Base-by-base conservation (phyloP, 2,329 filamentous ascomycete genomes). In the Pseudogymnoascus sp. region DNA sequence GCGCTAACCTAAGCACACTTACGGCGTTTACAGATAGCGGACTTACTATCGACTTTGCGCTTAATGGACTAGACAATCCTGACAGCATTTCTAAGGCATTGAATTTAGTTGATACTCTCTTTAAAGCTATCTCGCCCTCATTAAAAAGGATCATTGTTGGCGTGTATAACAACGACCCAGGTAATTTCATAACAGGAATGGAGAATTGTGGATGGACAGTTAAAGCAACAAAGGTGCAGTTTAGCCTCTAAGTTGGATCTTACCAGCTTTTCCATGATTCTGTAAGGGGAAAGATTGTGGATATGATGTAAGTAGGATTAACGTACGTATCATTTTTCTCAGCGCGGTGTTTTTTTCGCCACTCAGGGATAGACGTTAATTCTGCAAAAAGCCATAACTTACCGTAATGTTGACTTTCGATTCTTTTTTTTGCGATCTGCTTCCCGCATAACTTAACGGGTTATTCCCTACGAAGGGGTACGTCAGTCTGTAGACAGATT, bases 161-260 rank as follows among this genome's bases (percentile, higher is more conserved):
- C 40, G 60, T 69, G 33, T 67, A 65, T 59, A 61, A 65, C 35
- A 61, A 64, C 15, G 61, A 58, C 15, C 64, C 64, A 52, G 63
- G 61, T 62, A 58, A 61, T 63, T 61, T 58, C 61, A 65, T 69
- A 35, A 40, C 58, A 66, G 63, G 45, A 37, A 69, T 70, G 65
- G 29, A 64, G 65, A 67, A 63, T 62, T 61, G 63, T 45, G 65
- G 64, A 64, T 70, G 65, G 69, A 67, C 13, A 65, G 59, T 69
- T 21, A 67, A 42, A 60, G 36, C 52, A 59, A 65, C 35, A 37
- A 63, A 65, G 4, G 12, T 36, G 4, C 35, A 36, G 35, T 36
- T 36, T 36, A 36, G 35, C 12, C 35, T 36, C 21, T 21, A 21
- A 21, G 1, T 21, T 21, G 21, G 21, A 21, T 21, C 21, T 21